Base-by-base conservation (phyloP, 257 asterid species). In the Gentiana macrophylla region DNA sequence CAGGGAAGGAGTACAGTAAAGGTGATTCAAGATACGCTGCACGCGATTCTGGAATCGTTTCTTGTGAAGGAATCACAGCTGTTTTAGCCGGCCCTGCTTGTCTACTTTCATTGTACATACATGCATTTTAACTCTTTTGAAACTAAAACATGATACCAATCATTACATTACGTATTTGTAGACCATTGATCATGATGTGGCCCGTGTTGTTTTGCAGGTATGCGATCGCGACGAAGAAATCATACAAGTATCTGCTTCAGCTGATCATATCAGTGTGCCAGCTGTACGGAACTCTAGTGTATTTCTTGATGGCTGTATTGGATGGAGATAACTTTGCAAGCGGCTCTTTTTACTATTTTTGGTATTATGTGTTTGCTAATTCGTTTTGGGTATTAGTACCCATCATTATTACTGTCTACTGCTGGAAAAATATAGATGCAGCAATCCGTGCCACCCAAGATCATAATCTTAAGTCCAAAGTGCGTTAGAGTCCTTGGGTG, bases 1-100 rank as follows among this genome's bases (percentile, higher is more conserved):
- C 77, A 92, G 99, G 99, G 97, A 92, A 92, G 69, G 99, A 92
- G 72, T 92, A 92, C 64, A 83, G 95, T 79, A 92, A 85, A 73
- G 97, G 99, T 10, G 99, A 92, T 74, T 92, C 99, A 60, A 76
- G 95, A 65, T 92, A 85, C 32, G 99, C 78, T 41, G 83, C 77
- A 8, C 82, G 95, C 2, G 79, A 83, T 69, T 71, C 98, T 70
- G 82, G 64, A 52, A 73, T 88, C 1, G 75, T 92, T 12, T 73
- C 93, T 56, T 78, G 88, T 38, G 97, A 88, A 83, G 94, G 88
- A 64, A 77, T 88, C 35, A 88, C 95, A 9, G 81, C 85, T 55
- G 93, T 78, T 36, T 10, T 88, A 12, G 92, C 68, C 78, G 99
- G 97, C 10, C 99, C 97, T 6, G 87, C 92, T 47, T 78, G 84